Conservation (phyloP, 163 green algal species). For the Scenedesmus sp. region DNA sequence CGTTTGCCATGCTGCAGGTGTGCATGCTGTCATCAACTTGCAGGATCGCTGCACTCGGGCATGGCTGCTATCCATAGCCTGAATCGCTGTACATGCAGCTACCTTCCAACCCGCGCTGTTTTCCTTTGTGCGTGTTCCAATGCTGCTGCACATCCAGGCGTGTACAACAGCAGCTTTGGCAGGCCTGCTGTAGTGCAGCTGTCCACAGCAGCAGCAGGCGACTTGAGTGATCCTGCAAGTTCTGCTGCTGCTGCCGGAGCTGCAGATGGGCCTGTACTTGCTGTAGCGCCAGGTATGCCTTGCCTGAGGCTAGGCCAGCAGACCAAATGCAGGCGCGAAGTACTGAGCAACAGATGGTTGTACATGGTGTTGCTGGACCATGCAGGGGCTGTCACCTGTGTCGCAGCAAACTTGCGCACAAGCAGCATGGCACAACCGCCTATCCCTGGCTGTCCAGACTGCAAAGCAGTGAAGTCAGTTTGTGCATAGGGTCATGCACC, state of each 20-base stretch:
- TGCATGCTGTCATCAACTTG: too few relatives aligned
- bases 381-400: too few relatives aligned
- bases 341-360: neutral
- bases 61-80: too few relatives aligned
- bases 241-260: neutral
- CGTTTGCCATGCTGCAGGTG: too few relatives aligned
- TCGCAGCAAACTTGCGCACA: neutral
- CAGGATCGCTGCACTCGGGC: too few relatives aligned
- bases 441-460: neutral
- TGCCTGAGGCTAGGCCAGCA: neutral
- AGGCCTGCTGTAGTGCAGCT: slow-evolving; percentile 10
- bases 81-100: too few relatives aligned
- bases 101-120: too few relatives aligned
- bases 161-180: slow-evolving; percentile 11
- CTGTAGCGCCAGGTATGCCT: neutral
- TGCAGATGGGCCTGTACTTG: neutral
- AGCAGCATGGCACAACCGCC: neutral
- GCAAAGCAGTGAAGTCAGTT: too few relatives aligned
- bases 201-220: neutral
- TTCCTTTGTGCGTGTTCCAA: too few relatives aligned
- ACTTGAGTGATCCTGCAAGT: too few relatives aligned
- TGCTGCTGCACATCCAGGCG: neutral
- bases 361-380: too few relatives aligned
- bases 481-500: too few relatives aligned
- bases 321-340: neutral